phyloP scores from a whole-genome alignment of 768 basidiomycete genomes.

The Porpolomopsis calyptriformis region DNA sequence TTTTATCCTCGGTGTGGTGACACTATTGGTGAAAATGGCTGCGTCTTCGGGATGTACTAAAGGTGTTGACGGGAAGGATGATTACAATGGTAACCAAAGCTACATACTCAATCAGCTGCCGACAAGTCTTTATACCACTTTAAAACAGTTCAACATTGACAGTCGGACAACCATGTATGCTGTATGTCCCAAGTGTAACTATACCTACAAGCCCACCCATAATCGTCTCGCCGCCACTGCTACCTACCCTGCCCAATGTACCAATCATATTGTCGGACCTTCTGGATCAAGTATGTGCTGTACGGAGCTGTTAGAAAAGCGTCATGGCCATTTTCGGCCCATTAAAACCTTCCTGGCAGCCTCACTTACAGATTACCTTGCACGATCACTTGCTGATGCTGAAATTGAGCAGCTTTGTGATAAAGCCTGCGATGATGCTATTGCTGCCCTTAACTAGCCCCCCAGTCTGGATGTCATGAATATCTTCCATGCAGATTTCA shows the following conservation, averaged over 20 bases:
- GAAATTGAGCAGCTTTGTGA: constrained; percentile 9
- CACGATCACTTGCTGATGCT: constrained; percentile 5
- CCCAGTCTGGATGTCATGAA: neutral
- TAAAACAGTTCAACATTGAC: constrained; percentile 5
- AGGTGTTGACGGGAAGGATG: neutral
- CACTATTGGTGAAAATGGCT: neutral
- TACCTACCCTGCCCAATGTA: constrained; percentile 4
- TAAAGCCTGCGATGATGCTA: constrained; percentile 7
- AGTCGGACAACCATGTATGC: constrained; percentile 4
- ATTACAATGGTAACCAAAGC: neutral
- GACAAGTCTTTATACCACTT: neutral
- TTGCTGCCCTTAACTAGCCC: neutral
- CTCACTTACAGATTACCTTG: constrained; percentile 9
- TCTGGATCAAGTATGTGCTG: constrained; percentile 4
- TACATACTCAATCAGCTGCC: neutral
- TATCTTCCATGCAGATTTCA: too few relatives aligned
- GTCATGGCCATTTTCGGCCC: too few relatives aligned
- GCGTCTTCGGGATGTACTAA: too few relatives aligned
- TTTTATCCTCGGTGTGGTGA: constrained; percentile 3
- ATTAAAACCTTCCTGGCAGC: constrained; percentile 10
- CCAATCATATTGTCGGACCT: constrained; percentile 6
- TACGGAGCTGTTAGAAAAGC: neutral
- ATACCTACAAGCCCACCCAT: constrained; percentile 3
- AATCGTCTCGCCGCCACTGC: neutral
- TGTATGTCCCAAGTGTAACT: constrained; percentile 7